These are phyloP conservation scores for Chytriomyces sp. DNA, from an alignment of 192 early-diverging fungal species.

Conservation along the genomic window DNA sequence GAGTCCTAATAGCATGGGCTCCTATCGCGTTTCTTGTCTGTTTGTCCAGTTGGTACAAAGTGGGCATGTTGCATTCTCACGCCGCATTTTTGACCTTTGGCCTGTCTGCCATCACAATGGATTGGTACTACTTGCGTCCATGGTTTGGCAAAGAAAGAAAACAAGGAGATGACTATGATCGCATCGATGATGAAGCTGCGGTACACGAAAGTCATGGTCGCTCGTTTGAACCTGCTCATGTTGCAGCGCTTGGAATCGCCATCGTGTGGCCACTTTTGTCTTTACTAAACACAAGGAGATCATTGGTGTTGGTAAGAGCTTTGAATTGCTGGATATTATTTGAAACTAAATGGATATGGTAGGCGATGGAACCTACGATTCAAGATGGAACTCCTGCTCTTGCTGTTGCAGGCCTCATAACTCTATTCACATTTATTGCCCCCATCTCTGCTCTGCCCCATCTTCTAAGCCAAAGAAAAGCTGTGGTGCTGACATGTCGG, in stretches of 20 bases:
- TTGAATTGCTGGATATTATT: no score
- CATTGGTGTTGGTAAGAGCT: not conserved
- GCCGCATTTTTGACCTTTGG: constrained; percentile 3
- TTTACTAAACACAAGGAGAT: not conserved
- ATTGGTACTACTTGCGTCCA: not conserved
- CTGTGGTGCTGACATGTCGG: not conserved
- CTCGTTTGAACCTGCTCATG: not conserved
- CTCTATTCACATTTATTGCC: constrained; percentile 9
- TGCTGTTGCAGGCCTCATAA: not conserved
- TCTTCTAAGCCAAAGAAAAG: not conserved
- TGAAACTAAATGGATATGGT: no score
- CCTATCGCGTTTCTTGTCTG: not conserved
- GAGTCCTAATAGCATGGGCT: constrained; percentile 8
- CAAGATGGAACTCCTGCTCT: constrained; percentile 18
- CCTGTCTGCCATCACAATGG: not conserved
- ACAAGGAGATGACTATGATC: constrained; percentile 10
- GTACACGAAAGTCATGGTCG: not conserved
- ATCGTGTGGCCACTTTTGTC: not conserved
- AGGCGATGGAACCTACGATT: constrained; percentile 12
- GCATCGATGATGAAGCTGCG: not conserved
- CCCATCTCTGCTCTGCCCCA: constrained; percentile 1
- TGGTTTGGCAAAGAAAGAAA: constrained; percentile 22
- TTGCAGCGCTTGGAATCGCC: not conserved
- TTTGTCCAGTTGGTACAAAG: not conserved
- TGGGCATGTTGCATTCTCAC: constrained; percentile 16